These are phyloP conservation scores for Aspergillus arachidicola DNA, from an alignment of 2,329 filamentous ascomycete species.

Conservation along the genomic window DNA sequence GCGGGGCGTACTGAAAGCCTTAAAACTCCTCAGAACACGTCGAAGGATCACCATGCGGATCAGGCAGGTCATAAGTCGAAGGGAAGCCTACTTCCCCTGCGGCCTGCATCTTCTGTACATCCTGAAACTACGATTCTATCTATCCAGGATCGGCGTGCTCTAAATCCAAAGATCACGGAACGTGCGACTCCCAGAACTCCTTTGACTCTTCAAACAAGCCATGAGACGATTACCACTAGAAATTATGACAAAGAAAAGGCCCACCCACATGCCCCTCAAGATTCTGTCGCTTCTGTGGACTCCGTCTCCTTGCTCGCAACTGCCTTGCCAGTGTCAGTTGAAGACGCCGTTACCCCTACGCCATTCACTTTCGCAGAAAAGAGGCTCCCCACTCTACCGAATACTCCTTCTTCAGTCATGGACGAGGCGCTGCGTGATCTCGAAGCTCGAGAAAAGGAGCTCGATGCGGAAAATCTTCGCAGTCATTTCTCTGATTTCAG, in stretches of 20 bases:
- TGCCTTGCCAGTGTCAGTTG: conserved; percentile 17
- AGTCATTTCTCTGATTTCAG: conserved; percentile 49
- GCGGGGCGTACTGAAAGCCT: background rate
- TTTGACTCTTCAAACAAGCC: conserved; percentile 31
- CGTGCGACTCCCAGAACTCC: conserved; percentile 29
- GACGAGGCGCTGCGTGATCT: conserved; percentile 42
- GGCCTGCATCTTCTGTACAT: conserved; percentile 16
- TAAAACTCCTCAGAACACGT: background rate
- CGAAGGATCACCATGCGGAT: background rate
- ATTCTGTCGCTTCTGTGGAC: conserved; percentile 18
- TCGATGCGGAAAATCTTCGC: conserved; percentile 36
- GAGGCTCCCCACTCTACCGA: conserved; percentile 48
- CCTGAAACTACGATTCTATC: conserved; percentile 24
- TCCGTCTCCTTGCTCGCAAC: conserved; percentile 29
- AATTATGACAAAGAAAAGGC: conserved; percentile 19
- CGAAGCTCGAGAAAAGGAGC: conserved; percentile 33
- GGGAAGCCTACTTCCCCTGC: conserved; percentile 14
- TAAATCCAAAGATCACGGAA: conserved; percentile 33
- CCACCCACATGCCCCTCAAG: conserved; percentile 8
- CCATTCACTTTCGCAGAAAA: conserved; percentile 38
- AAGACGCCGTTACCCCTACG: conserved; percentile 29
- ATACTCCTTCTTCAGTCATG: conserved; percentile 50
- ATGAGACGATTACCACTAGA: conserved; percentile 6
- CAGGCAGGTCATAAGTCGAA: background rate
- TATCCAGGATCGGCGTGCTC: conserved; percentile 42